Conservation (phyloP, 768 basidiomycete species). For the Sarcodon aspratus region DNA sequence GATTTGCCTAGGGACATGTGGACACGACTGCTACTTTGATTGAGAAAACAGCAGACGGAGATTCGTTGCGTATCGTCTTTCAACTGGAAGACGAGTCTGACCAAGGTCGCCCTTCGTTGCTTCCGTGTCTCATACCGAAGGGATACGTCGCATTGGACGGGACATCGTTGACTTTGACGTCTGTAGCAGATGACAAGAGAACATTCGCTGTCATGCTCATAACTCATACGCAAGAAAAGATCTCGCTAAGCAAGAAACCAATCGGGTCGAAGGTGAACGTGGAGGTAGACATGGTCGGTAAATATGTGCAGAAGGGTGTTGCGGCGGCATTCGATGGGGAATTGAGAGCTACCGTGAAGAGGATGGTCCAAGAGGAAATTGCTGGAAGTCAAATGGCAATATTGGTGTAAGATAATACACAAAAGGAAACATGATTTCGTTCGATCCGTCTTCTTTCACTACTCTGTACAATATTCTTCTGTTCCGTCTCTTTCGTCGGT, state of each 20-base stretch:
- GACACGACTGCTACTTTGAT: constrained; percentile 79
- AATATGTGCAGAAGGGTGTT: constrained; percentile 84
- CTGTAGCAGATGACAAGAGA: constrained; percentile 48
- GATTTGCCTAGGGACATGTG: constrained; percentile 67
- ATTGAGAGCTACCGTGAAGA: too few relatives aligned
- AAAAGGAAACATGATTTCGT: too few relatives aligned
- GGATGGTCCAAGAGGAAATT: too few relatives aligned
- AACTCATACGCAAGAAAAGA: constrained; percentile 83
- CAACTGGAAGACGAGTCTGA: constrained; percentile 50
- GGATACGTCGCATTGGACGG: constrained; percentile 95
- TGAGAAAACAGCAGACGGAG: constrained; percentile 60
- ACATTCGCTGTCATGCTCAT: constrained; percentile 92
- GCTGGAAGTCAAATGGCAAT: too few relatives aligned
- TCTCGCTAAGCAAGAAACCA: constrained; percentile 65
- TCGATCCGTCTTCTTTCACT: too few relatives aligned
- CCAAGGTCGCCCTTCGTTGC: constrained; percentile 43
- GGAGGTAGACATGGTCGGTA: constrained; percentile 92
- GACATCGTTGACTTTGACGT: constrained; percentile 83
- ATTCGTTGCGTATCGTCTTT: constrained; percentile 81
- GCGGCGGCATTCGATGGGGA: constrained; percentile 34
- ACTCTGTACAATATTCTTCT: too few relatives aligned
- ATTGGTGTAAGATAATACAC: too few relatives aligned
- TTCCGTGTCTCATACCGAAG: constrained; percentile 83
- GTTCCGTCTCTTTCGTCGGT: too few relatives aligned
- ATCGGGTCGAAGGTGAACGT: constrained; percentile 83